Evolutionary conservation across 768 basidiomycete species (phyloP).

Genomic region (Phanerochaete sordida): DNA sequence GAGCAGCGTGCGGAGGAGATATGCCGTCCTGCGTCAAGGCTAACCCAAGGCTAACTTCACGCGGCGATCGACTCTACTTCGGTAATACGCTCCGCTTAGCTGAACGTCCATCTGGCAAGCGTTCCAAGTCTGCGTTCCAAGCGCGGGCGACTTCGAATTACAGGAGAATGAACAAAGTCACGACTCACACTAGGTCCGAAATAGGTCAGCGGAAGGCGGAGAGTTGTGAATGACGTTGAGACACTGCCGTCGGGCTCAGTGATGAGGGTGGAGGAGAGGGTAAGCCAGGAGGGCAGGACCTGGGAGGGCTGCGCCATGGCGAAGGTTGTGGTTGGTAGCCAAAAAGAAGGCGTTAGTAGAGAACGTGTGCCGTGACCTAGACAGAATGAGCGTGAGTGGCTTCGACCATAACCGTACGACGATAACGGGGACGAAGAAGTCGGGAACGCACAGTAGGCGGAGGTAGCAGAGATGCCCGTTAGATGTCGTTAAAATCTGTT

Average conservation of each 20-base stretch:
- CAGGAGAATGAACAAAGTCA: not conserved
- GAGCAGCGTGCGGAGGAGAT: too few relatives aligned
- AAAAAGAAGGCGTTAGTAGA: conserved; percentile 10
- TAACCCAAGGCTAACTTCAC: too few relatives aligned
- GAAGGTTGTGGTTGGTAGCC: not conserved
- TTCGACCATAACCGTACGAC: conserved; percentile 1
- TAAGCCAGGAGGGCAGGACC: conserved; percentile 70
- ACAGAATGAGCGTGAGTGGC: conserved; percentile 1
- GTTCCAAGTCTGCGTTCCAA: too few relatives aligned
- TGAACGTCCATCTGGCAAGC: too few relatives aligned
- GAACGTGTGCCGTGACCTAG: conserved; percentile 15
- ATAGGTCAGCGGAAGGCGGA: conserved; percentile 74
- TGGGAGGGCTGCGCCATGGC: conserved; percentile 63
- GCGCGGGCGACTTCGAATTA: too few relatives aligned
- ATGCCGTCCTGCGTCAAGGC: too few relatives aligned
- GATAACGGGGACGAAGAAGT: not conserved
- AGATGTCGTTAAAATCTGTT: not conserved
- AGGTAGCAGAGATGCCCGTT: not conserved
- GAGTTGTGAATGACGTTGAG: conserved; percentile 51
- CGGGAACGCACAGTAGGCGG: not conserved
- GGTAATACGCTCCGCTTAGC: too few relatives aligned
- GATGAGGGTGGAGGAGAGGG: conserved; percentile 48
- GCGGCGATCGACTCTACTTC: too few relatives aligned
- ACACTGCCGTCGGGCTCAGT: conserved; percentile 51
- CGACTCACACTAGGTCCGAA: conserved; percentile 76